These are phyloP conservation scores for Yamadazyma insecticola DNA, from an alignment of 805 yeast species.

Conservation along the genomic window DNA sequence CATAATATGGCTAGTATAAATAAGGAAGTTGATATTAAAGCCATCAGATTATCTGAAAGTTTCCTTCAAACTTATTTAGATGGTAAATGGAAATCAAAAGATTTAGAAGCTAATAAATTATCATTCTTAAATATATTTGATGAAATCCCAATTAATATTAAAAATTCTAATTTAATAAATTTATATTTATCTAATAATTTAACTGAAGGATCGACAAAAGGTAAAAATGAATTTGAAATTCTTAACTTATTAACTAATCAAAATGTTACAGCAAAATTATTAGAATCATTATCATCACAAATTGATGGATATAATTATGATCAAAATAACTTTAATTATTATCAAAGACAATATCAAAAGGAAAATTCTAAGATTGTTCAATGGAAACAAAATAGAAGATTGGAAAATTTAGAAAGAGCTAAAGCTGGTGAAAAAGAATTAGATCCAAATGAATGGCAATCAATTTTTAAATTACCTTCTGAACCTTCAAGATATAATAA, in stretches of 20 bases:
- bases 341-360: conserved; percentile 69
- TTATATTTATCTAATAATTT: conserved; percentile 34
- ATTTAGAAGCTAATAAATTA: conserved; percentile 54
- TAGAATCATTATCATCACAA: conserved; percentile 62
- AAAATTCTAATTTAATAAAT: conserved; percentile 64
- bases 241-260: conserved; percentile 41
- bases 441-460: conserved; percentile 62
- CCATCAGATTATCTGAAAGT: conserved; percentile 59
- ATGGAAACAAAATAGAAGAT: conserved; percentile 68
- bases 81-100: conserved; percentile 62
- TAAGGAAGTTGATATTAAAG: conserved; percentile 63
- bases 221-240: conserved; percentile 28
- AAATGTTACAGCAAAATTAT: conserved; percentile 41
- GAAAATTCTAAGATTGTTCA: conserved; percentile 66
- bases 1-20: conserved; percentile 69
- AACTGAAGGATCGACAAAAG: conserved; percentile 2
- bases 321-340: conserved; percentile 75
- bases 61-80: conserved; percentile 55
- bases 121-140: conserved; percentile 64
- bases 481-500: conserved; percentile 76
- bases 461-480: conserved; percentile 59
- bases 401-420: conserved; percentile 59
- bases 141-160: conserved; percentile 63
- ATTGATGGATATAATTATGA: conserved; percentile 74
- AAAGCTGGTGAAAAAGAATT: conserved; percentile 52